Evolutionary conservation across 768 basidiomycete species (phyloP).

Genomic region (Agrocybe praecox): DNA sequence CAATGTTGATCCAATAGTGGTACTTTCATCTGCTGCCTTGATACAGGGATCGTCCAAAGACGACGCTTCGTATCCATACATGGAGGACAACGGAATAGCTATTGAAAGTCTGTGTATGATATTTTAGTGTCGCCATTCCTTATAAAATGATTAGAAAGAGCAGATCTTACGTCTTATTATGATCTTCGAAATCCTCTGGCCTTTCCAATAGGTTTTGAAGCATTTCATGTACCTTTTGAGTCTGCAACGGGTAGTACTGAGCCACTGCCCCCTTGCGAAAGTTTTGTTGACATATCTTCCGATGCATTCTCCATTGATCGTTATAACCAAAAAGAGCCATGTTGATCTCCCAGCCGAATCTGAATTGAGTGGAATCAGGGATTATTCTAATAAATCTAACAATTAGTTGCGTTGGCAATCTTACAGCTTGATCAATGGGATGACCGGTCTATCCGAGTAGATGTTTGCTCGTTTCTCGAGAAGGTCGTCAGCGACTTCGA

Average conservation of each 20-base stretch:
- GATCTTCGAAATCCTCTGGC: slow-evolving; percentile 1
- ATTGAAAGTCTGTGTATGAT: neutral
- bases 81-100: neutral
- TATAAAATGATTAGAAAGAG: neutral
- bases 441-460: slow-evolving; percentile 46
- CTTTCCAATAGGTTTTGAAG: neutral
- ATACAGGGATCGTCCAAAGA: neutral
- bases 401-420: neutral
- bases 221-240: neutral
- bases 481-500: slow-evolving; percentile 19
- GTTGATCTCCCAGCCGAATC: slow-evolving; percentile 1
- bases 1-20: neutral
- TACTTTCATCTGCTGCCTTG: neutral
- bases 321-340: neutral
- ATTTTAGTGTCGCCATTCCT: neutral
- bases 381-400: too few species aligned
- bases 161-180: slow-evolving; percentile 7
- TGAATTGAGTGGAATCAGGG: neutral
- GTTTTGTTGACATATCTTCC: slow-evolving; percentile 4
- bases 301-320: neutral
- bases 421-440: slow-evolving; percentile 15
- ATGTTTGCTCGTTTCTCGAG: slow-evolving; percentile 49
- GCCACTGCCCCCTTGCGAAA: neutral
- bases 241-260: neutral
- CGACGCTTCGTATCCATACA: neutral